A percentile compares a stretch with the other conserved stretches of the same genome.
Conservation (phyloP, 768 basidiomycete species). For the Xerocomellus dryophilus region DNA sequence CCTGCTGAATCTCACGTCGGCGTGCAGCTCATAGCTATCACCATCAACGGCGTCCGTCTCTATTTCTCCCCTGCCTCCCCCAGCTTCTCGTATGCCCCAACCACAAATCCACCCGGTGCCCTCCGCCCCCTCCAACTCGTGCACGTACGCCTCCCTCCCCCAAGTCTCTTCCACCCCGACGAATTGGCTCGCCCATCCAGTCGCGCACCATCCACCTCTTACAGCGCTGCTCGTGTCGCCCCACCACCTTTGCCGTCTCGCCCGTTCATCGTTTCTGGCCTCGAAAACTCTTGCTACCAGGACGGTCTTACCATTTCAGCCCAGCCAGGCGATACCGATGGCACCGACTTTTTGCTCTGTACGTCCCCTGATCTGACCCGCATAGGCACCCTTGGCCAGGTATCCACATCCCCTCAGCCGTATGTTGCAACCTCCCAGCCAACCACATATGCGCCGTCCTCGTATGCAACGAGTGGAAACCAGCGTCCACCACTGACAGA, state of each 20-base stretch:
- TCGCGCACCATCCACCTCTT: conserved; percentile 41
- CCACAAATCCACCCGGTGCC: conserved; percentile 25
- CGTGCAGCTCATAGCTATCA: conserved; percentile 77
- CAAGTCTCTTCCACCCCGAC: conserved; percentile 74
- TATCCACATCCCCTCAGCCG: conserved; percentile 43
- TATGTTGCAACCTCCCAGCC: conserved; percentile 34
- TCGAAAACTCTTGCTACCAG: conserved; percentile 64
- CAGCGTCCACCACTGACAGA: conserved; percentile 70
- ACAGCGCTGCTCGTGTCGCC: conserved; percentile 43
- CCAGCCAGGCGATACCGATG: conserved; percentile 73
- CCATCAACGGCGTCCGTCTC: conserved; percentile 76
- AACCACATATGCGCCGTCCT: conserved; percentile 37
- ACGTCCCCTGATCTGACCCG: conserved; percentile 72
- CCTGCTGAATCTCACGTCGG: conserved; percentile 64
- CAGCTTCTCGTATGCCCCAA: conserved; percentile 47
- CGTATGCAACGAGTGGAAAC: conserved; percentile 39
- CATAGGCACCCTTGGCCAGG: conserved; percentile 66
- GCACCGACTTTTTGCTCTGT: conserved; percentile 72
- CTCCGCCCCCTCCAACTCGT: conserved; percentile 55
- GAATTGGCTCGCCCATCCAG: conserved; percentile 55
- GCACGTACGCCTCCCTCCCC: conserved; percentile 78
- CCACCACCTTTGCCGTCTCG: conserved; percentile 47
- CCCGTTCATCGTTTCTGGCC: conserved; percentile 54
- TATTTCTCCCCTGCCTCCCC: conserved; percentile 67
- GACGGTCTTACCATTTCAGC: conserved; percentile 66